These are phyloP conservation scores for Boletellus ananiceps DNA, from an alignment of 768 basidiomycete species.

Conservation along the genomic window DNA sequence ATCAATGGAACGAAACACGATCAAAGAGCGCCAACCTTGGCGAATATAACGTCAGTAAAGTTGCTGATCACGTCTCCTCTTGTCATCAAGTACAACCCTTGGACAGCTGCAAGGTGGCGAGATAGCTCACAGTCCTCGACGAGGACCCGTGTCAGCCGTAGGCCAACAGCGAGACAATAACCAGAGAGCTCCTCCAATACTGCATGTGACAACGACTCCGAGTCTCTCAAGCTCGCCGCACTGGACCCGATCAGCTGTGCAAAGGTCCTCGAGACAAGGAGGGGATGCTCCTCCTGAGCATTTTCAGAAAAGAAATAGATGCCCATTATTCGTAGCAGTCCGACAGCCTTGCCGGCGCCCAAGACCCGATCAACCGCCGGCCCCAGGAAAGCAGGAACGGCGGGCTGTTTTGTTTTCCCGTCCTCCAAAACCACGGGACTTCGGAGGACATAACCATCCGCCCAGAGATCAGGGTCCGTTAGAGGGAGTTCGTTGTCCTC, in stretches of 20 bases:
- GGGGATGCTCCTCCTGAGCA: conserved; percentile 18
- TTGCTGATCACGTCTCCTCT: conserved; percentile 73
- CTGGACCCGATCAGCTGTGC: conserved; percentile 35
- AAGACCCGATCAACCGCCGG: conserved; percentile 57
- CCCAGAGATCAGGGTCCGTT: conserved; percentile 76
- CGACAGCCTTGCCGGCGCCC: conserved; percentile 70
- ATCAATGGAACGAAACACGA: not conserved
- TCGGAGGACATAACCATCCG: conserved; percentile 61
- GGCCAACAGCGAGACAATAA: conserved; percentile 49
- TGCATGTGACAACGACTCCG: conserved; percentile 55
- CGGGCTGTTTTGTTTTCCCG: conserved; percentile 22
- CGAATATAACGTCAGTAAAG: conserved; percentile 69
- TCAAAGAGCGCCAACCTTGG: conserved; percentile 40
- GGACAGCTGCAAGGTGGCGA: conserved; percentile 57
- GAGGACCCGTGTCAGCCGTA: conserved; percentile 51
- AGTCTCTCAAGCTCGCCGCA: conserved; percentile 40
- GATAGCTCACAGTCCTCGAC: conserved; percentile 63
- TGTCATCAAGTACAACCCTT: conserved; percentile 71
- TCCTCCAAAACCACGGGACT: conserved; percentile 33
- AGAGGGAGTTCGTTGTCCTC: conserved; percentile 63
- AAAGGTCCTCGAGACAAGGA: conserved; percentile 42
- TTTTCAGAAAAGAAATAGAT: conserved; percentile 17
- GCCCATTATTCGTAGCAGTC: conserved; percentile 60
- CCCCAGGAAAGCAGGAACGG: conserved; percentile 57
- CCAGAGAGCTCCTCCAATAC: conserved; percentile 63